Percentiles rank a stretch among this genome's conserved stretches.
Conservation (phyloP, 108 stramenopile species). For the Conticribra guillardii region DNA sequence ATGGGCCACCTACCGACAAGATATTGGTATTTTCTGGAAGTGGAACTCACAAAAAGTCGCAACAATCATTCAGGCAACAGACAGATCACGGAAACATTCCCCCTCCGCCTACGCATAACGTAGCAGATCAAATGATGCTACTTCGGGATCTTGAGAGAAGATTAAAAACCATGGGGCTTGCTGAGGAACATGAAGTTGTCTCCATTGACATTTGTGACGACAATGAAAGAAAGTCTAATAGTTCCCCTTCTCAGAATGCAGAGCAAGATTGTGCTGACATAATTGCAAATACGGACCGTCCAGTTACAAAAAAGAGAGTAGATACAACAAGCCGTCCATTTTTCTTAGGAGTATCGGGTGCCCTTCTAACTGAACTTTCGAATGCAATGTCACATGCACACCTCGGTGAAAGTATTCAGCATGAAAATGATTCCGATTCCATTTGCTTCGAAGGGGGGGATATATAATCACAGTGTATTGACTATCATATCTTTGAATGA, state of each 20-base stretch:
- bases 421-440: too few species aligned
- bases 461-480: too few species aligned
- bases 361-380: constrained; percentile 33
- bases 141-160: constrained; percentile 41
- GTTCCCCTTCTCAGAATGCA: background rate
- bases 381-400: too few species aligned
- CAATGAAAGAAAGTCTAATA: background rate
- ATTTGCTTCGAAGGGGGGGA: too few species aligned
- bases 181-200: constrained; percentile 38
- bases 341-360: constrained; percentile 29
- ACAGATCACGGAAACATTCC: background rate
- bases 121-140: constrained; percentile 17
- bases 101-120: constrained; percentile 8
- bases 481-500: too few species aligned
- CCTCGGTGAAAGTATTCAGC: too few species aligned
- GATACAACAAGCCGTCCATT: constrained; percentile 4
- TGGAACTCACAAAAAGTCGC: constrained; percentile 21
- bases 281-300: background rate
- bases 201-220: background rate
- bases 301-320: background rate
- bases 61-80: background rate
- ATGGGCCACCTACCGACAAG: constrained; percentile 19
- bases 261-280: background rate
- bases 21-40: constrained; percentile 45
- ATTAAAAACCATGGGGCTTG: constrained; percentile 32